A percentile compares a stretch with the other conserved stretches of the same genome.
Evolutionary conservation across 75 land plant species (phyloP).

Genomic region (Pinus taeda): DNA sequence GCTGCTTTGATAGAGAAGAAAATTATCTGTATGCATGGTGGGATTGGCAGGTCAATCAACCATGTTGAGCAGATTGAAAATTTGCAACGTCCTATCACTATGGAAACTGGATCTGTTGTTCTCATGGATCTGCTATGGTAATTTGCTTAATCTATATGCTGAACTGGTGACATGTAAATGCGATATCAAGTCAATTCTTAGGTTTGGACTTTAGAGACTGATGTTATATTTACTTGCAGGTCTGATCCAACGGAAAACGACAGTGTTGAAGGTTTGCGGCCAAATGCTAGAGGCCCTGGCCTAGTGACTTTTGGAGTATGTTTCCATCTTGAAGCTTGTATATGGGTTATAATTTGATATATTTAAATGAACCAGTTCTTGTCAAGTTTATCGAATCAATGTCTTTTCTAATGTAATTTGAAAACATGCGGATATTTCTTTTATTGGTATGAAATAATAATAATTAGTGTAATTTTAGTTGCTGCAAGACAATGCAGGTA

Average conservation of each 20-base stretch:
- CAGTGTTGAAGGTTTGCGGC: constrained; percentile 31
- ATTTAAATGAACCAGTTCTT: not conserved
- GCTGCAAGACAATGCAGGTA: too few species aligned
- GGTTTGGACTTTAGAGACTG: not conserved
- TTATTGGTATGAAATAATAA: too few species aligned
- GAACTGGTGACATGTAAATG: not conserved
- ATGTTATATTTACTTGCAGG: constrained; percentile 6
- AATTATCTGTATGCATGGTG: constrained; percentile 40
- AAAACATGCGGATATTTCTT: too few species aligned
- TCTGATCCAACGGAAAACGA: constrained; percentile 36
- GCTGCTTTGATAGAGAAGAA: constrained; percentile 31
- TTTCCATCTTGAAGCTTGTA: constrained; percentile 1
- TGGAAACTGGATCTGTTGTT: constrained; percentile 34
- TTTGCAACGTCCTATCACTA: constrained; percentile 29
- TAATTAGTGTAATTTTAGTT: too few species aligned
- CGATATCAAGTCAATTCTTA: not conserved
- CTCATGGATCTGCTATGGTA: constrained; percentile 40
- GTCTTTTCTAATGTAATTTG: too few species aligned
- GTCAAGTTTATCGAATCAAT: too few species aligned
- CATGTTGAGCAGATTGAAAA: constrained; percentile 28
- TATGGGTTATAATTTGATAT: not conserved
- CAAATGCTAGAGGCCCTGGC: constrained; percentile 39
- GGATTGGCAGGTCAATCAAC: constrained; percentile 34
- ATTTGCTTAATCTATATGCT: not conserved
- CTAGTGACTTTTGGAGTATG: constrained; percentile 35